phyloP scores from a whole-genome alignment of 2,329 filamentous ascomycete genomes.

The Fusarium hainanense region DNA sequence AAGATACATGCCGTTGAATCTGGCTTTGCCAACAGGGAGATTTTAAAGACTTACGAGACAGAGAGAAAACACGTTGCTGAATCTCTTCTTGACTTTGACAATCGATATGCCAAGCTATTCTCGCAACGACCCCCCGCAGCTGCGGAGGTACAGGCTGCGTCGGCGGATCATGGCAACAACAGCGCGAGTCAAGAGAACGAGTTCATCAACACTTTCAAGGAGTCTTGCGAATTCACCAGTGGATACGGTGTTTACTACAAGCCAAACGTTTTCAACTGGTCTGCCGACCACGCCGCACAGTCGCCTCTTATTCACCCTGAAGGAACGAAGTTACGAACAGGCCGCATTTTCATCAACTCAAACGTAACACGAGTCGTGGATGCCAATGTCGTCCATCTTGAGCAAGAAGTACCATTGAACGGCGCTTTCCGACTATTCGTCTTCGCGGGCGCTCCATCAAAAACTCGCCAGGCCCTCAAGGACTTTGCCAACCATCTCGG shows the following conservation, averaged over 20 bases:
- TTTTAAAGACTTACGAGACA: slow-evolving; percentile 86
- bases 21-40: slow-evolving; percentile 78
- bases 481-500: slow-evolving; percentile 76
- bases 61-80: slow-evolving; percentile 89
- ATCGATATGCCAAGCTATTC: slow-evolving; percentile 90
- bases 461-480: slow-evolving; percentile 70
- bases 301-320: slow-evolving; percentile 75
- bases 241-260: slow-evolving; percentile 91
- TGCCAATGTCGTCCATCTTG: slow-evolving; percentile 88
- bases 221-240: slow-evolving; percentile 89
- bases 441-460: slow-evolving; percentile 77
- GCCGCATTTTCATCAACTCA: slow-evolving; percentile 79
- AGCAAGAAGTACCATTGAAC: slow-evolving; percentile 90
- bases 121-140: slow-evolving; percentile 80
- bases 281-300: slow-evolving; percentile 74
- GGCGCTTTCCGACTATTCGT: slow-evolving; percentile 88
- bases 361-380: slow-evolving; percentile 89
- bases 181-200: slow-evolving; percentile 70
- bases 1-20: slow-evolving; percentile 92
- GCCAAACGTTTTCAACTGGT: slow-evolving; percentile 87
- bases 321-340: slow-evolving; percentile 74
- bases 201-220: slow-evolving; percentile 91
- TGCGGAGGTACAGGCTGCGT: slow-evolving; percentile 77
- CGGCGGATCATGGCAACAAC: slow-evolving; percentile 48
- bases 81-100: slow-evolving; percentile 85